Base-by-base conservation (phyloP, 2,329 filamentous ascomycete species). In the Phoma sp. region DNA sequence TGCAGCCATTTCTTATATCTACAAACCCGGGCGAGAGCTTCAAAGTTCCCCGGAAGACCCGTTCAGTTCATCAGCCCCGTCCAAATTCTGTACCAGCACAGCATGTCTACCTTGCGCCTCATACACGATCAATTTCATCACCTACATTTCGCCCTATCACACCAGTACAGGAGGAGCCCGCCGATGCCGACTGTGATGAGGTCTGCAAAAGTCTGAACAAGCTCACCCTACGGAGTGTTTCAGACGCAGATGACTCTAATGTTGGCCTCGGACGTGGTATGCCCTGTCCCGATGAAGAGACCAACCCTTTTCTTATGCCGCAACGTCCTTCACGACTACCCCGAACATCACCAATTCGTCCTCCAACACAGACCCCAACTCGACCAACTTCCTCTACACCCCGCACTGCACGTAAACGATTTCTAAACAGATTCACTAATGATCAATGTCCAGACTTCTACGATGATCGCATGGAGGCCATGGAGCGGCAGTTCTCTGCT, bases 381-480 rank as follows among this genome's bases (percentile, higher is more conserved):
- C 56, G 64, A 40, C 60, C 62, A 45, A 45, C 53, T 45, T 56
- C 59, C 33, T 62, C 55, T 29, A 63, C 64, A 24, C 59, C 62
- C 35, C 61, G 57, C 69, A 74, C 61, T 55, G 62, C 61, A 58
- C 68, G 58, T 82, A 44, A 83, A 61, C 73, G 71, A 11, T 93
- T 83, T 79, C 80, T 93, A 67, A 88, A 83, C 62, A 89, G 87
- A 78, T 78, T 87, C 80, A 91, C 92, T 86, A 88, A 90, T 82
- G 77, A 83, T 61, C 82, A 79, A 76, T 70, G 73, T 72, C 79
- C 83, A 90, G 89, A 84, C 67, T 93, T 89, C 83, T 91, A 97
- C 72, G 88, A 92, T 65, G 85, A 85, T 57, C 86, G 88, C 60
- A 83, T 97, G 62, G 86, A 87, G 59, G 83, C 86, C 55, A 88